Base-by-base conservation (phyloP, 1,139 yeast species). In the Taphrina pruni region DNA sequence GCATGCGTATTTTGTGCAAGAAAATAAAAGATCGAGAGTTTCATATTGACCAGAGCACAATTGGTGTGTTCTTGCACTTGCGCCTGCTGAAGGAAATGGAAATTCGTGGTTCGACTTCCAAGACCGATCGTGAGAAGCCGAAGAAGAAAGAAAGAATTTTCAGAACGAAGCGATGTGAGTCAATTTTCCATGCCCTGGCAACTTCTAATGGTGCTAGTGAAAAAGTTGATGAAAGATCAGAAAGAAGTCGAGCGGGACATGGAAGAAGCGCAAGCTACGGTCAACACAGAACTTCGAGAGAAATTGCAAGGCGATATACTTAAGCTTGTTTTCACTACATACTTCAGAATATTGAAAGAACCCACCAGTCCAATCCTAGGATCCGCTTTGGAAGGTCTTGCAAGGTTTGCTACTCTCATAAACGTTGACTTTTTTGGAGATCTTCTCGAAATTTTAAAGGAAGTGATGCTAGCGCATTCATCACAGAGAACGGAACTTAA, bases 341-440 rank as follows among this genome's bases (percentile, higher is more conserved):
- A 94, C 76, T 81, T 94, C 74, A 93, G 90, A 74, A 86, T 92
- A 55, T 82, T 94, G 72, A 89, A 85, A 76, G 84, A 83, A 39
- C 83, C 86, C 58, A 84, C 86, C 38, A 85, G 86, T 60, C 84
- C 85, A n/a, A 81, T 94, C 69, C 87, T 91, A 83, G 97, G 96
- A 8, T 84, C 94, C 0, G 96, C 94, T 0, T 82, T 94, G 67
- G 98, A 94, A 81, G 98, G 98, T 6, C 80, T 94, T 70, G 90
- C 97, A 1, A 87, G 86, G 60, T 92, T 88, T 77, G 97, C 98
- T 1, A 94, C 88, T 76, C 88, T 93, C 87, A 93, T 96, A 48
- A 94, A 94, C 76, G 86, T 94, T 69, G 98, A 94, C 73, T 82
- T 94, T 68, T 84, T 94, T 74, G 98, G 98, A 39, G 99, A 94